Evolutionary conservation across 106 monocot species (phyloP), one percentile per base, ranked within the genome.

Genomic region (Apostasia ramifera): DNA sequence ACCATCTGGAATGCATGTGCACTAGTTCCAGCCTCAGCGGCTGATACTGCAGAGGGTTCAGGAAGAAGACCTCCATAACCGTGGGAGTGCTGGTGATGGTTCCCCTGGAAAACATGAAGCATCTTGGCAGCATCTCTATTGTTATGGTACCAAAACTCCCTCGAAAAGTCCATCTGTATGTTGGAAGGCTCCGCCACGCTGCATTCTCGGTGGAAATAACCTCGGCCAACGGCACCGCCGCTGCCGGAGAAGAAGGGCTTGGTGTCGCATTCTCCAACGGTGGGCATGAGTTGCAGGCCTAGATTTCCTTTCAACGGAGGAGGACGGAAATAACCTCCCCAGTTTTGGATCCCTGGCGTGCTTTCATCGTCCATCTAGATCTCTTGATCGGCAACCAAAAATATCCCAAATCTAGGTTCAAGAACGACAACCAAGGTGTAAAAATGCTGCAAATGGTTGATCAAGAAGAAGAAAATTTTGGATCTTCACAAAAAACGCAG

Each of bases 221-320:
- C 49, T 3, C 49, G 5, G 49, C 49, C 49, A 50, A 26, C 26
- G 26, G 26, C 47, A 44, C 52, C n/a, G 12, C 57, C 74, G 1
- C 62, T 61, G 53, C 70, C 68, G 3, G 82, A 63, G 1, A 83
- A 50, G 39, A 83, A 44, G 39, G 72, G 73, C 62, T 92, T 88
- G 11, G 84, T 56, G 42, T 88, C 82, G 2, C 82, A 56, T 1
- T 91, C 84, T 14, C 50, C 53, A 10, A 75, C 70, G 1, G 74
- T 54, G 8, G 91, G 70, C 87, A 91, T 91, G 15, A 92, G 74
- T 70, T 88, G 84, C 66, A 88, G 73, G 26, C 82, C 85, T 9
- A 82, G 68, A 59, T 70, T 84, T 43, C 74, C 70, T 70, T 78
- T 85, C 26, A 70, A 37, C 3, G 77, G 74, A 26, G 55, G 77